Evolutionary conservation across 2,329 filamentous ascomycete genomes (phyloP).

Genomic region (Pseudogymnoascus sp.): DNA sequence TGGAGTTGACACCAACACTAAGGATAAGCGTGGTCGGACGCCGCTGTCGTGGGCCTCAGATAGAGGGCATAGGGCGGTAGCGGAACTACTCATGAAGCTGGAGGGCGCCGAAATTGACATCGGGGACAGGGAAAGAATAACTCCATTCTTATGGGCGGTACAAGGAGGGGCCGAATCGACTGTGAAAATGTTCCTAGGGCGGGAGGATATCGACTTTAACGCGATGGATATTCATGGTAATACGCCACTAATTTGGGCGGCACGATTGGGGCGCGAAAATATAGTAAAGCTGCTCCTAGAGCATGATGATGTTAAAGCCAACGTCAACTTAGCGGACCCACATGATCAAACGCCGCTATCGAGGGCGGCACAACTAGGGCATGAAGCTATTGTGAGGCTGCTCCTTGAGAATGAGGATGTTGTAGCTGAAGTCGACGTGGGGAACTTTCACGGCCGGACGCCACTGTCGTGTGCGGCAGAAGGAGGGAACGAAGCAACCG

Average conservation of each 20-base stretch:
- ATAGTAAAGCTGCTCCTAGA: conserved; percentile 2
- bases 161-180: neutral
- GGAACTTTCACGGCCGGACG: neutral
- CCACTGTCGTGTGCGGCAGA: neutral
- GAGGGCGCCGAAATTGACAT: neutral
- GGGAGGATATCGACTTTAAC: neutral
- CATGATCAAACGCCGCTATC: conserved; percentile 23
- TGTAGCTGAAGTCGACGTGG: neutral
- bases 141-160: neutral
- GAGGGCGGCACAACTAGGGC: conserved; percentile 23
- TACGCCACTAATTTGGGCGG: neutral
- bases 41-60: neutral
- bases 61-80: neutral
- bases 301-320: neutral
- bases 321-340: conserved; percentile 4
- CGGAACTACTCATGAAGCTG: neutral
- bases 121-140: neutral
- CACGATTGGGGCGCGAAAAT: neutral
- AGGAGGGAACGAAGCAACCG: neutral
- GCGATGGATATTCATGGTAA: neutral
- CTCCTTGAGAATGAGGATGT: conserved; percentile 19
- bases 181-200: neutral
- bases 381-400: conserved; percentile 24
- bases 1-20: neutral
- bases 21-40: neutral